Conservation (phyloP, 2,329 filamentous ascomycete species). For the Thielaviopsis euricoi region DNA sequence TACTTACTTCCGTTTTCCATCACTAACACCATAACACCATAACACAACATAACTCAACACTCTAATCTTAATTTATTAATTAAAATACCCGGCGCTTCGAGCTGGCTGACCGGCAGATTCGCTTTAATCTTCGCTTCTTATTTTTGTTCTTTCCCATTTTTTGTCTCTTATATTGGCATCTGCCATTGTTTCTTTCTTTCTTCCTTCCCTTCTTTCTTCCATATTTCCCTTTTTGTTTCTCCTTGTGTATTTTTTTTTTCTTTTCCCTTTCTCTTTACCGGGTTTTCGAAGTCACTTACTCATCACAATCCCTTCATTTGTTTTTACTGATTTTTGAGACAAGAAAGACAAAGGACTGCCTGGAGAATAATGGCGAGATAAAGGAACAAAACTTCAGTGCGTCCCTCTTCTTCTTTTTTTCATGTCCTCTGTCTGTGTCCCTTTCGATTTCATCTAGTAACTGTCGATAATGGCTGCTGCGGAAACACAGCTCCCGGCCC, state of each 20-base stretch:
- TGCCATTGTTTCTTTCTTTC: not conserved
- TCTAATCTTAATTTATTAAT: not conserved
- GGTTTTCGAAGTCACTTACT: too few species aligned
- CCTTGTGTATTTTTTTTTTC: too few species aligned
- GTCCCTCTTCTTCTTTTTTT: not conserved
- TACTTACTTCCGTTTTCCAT: too few species aligned
- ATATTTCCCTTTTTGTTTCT: not conserved
- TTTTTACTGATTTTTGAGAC: not conserved
- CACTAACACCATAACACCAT: too few species aligned
- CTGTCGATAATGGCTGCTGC: not conserved
- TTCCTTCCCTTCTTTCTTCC: not conserved
- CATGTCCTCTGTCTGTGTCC: not conserved
- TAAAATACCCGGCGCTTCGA: not conserved
- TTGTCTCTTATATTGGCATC: not conserved
- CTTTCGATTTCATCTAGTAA: not conserved
- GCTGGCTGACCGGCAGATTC: not conserved
- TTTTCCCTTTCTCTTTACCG: too few species aligned
- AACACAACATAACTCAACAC: too few species aligned
- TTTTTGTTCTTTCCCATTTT: not conserved
- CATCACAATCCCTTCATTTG: not conserved
- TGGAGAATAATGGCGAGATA: not conserved
- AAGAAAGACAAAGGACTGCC: not conserved
- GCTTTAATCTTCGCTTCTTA: not conserved
- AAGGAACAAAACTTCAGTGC: not conserved
- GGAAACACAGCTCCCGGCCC: not conserved